phyloP scores from a whole-genome alignment of 2,329 filamentous ascomycete species.

The Herpotrichia juniperi region DNA sequence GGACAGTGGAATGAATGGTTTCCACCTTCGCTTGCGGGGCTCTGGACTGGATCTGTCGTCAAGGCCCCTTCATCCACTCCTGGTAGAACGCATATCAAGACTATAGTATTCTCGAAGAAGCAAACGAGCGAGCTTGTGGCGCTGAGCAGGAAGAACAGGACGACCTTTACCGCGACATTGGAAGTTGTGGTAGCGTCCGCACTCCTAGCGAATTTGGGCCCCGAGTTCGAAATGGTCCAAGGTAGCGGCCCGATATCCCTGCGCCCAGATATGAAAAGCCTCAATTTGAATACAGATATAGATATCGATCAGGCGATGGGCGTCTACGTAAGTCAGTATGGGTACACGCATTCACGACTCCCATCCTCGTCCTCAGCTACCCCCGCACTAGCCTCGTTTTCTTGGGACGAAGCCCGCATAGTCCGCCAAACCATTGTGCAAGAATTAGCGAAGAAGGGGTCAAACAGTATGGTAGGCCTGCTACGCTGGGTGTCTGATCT shows the following conservation, averaged over 20 bases:
- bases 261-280: conserved; percentile 45
- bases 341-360: conserved; percentile 2
- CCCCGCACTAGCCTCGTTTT: conserved; percentile 11
- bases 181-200: conserved; percentile 48
- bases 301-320: conserved; percentile 6
- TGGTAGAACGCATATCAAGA: conserved; percentile 31
- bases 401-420: conserved; percentile 24
- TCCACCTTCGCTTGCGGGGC: conserved; percentile 29
- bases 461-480: conserved; percentile 44
- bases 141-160: conserved; percentile 43
- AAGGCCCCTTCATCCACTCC: conserved; percentile 9
- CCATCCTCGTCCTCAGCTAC: background rate
- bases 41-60: conserved; percentile 30
- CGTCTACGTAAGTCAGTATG: conserved; percentile 11
- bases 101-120: conserved; percentile 38
- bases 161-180: conserved; percentile 50
- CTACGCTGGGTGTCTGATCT: conserved; percentile 50
- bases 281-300: background rate
- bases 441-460: conserved; percentile 23
- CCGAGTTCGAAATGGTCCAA: conserved; percentile 36
- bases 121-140: conserved; percentile 37
- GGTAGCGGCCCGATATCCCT: conserved; percentile 46
- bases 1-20: conserved; percentile 42
- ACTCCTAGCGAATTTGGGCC: conserved; percentile 40
- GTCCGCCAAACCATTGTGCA: conserved; percentile 20